Evolutionary conservation across 164 flowering plant species (phyloP).

Genomic region (Aristolochia californica): DNA sequence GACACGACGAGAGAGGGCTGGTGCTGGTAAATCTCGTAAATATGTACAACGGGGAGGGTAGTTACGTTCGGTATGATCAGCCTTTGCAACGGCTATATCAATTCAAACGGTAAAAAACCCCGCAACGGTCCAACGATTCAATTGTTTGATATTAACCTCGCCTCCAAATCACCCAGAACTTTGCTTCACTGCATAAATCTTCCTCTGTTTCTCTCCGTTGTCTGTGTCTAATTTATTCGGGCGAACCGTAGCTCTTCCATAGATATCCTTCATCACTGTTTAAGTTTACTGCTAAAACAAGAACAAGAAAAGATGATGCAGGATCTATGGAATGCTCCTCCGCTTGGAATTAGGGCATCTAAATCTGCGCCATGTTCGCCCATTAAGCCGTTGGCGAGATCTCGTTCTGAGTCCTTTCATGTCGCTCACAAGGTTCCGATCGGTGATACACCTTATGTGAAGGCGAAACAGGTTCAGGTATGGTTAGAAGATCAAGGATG

Average conservation of each 20-base stretch:
- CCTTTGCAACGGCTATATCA: too few relatives aligned
- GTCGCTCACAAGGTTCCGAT: slow-evolving; percentile 84
- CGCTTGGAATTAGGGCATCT: slow-evolving; percentile 60
- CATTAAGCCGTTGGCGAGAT: slow-evolving; percentile 58
- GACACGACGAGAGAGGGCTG: too few relatives aligned
- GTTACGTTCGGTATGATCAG: too few relatives aligned
- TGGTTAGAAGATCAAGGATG: neutral
- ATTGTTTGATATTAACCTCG: too few relatives aligned
- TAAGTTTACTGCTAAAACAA: slow-evolving; percentile 2
- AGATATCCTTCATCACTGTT: slow-evolving; percentile 11
- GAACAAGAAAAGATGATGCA: slow-evolving; percentile 44
- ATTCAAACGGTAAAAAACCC: too few relatives aligned
- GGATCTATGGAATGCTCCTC: slow-evolving; percentile 75
- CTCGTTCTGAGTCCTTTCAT: slow-evolving; percentile 77
- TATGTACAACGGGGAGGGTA: too few relatives aligned
- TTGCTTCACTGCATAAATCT: neutral
- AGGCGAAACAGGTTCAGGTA: slow-evolving; percentile 94
- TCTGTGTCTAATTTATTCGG: slow-evolving; percentile 3
- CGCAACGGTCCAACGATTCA: too few relatives aligned
- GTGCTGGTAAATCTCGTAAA: too few relatives aligned
- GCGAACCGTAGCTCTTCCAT: slow-evolving; percentile 6
- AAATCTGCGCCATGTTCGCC: slow-evolving; percentile 96
- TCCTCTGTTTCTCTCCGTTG: slow-evolving; percentile 10
- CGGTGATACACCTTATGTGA: slow-evolving; percentile 92
- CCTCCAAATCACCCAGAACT: too few relatives aligned